Conservation (phyloP, 2,329 filamentous ascomycete genomes). For the Cordyceps militaris region DNA sequence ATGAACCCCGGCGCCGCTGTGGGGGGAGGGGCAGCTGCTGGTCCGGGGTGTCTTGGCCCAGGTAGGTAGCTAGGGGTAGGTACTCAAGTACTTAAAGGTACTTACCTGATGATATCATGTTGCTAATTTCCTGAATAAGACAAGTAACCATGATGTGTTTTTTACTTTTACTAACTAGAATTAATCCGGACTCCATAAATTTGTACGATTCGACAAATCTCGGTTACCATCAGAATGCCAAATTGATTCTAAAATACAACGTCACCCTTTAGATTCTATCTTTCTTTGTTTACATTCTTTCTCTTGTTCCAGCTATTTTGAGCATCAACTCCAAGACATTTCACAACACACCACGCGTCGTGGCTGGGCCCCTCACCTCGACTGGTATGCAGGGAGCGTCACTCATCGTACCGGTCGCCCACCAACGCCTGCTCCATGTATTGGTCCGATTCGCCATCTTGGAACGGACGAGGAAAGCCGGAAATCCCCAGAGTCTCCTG, state of each 20-base stretch:
- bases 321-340: constrained; percentile 1
- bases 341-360: constrained; percentile 8
- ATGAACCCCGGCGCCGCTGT: too few relatives aligned
- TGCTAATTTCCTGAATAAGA: too few relatives aligned
- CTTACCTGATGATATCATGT: too few relatives aligned
- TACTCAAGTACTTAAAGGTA: too few relatives aligned
- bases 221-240: neutral
- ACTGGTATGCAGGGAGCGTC: constrained; percentile 7
- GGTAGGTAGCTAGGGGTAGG: too few relatives aligned
- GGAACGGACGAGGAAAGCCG: neutral
- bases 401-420: too few relatives aligned
- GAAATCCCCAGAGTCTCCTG: too few relatives aligned
- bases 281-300: neutral
- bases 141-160: too few relatives aligned
- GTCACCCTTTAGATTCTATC: neutral
- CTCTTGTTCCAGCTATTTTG: neutral
- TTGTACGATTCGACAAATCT: too few relatives aligned
- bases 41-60: neutral
- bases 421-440: neutral
- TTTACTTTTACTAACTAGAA: too few relatives aligned
- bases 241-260: neutral
- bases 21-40: constrained; percentile 9
- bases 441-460: neutral
- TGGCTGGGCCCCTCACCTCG: neutral
- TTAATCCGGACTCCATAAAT: too few relatives aligned